Conservation (phyloP, 2,329 filamentous ascomycete genomes). For the Madurella mycetomatis region DNA sequence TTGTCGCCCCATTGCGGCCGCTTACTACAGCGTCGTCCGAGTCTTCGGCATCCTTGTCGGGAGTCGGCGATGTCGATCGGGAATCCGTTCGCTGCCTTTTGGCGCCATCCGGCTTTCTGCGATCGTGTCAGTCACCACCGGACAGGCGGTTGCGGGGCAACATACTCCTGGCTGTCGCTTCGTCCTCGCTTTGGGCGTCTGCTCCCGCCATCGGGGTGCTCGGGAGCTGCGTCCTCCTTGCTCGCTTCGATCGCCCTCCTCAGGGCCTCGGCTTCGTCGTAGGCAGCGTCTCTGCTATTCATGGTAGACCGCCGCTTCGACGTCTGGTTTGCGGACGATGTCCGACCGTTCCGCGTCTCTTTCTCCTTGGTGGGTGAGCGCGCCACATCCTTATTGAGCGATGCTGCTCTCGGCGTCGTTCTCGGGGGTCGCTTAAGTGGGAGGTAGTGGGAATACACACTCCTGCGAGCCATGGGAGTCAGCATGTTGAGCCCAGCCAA, state of each 20-base stretch:
- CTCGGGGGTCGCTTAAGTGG: conserved; percentile 55
- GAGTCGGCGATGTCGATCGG: conserved; percentile 59
- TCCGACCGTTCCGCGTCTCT: conserved; percentile 53
- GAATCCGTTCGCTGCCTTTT: conserved; percentile 85
- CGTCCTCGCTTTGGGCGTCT: conserved; percentile 76
- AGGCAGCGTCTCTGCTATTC: conserved; percentile 93
- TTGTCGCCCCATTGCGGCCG: conserved; percentile 46
- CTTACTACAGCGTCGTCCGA: conserved; percentile 65
- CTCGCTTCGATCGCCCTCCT: conserved; percentile 91
- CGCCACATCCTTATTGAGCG: conserved; percentile 59
- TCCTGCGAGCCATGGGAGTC: conserved; percentile 43
- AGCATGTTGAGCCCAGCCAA: conserved; percentile 28
- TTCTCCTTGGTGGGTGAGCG: conserved; percentile 48
- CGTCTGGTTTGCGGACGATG: conserved; percentile 48
- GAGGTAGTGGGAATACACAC: conserved; percentile 63
- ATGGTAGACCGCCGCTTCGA: conserved; percentile 91
- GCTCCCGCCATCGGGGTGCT: conserved; percentile 48
- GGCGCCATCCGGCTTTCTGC: conserved; percentile 62
- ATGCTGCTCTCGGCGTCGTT: conserved; percentile 58
- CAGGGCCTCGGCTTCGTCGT: conserved; percentile 89
- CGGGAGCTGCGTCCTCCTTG: conserved; percentile 67
- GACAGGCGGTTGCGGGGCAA: conserved; percentile 25
- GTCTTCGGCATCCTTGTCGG: conserved; percentile 54
- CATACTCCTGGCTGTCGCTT: conserved; percentile 93
- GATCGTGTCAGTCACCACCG: conserved; percentile 26